Percentiles rank a stretch among this genome's conserved stretches.
These are phyloP conservation scores for Irpex rosettiformis DNA, from an alignment of 1,284 basidiomycete species.

Conservation along the genomic window DNA sequence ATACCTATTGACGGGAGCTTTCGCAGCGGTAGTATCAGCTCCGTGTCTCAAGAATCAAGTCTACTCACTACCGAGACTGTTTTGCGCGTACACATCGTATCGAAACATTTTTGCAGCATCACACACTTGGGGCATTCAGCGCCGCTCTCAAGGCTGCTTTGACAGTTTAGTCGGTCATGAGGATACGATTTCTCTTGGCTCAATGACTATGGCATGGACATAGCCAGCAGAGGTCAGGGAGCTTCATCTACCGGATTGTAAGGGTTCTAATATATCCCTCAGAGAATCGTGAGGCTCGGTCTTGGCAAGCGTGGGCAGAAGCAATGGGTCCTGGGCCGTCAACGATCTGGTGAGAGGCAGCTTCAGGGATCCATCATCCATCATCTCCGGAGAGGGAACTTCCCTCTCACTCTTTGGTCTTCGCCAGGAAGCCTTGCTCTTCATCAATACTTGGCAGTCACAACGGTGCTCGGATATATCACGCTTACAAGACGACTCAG, in stretches of 20 bases:
- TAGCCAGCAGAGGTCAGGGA: neutral
- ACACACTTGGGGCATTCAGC: too few species aligned
- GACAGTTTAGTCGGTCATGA: too few species aligned
- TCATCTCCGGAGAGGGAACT: neutral
- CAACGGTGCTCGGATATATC: neutral
- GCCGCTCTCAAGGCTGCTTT: too few species aligned
- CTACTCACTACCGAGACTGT: neutral
- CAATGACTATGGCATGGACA: too few species aligned
- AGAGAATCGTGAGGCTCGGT: neutral
- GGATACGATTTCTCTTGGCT: too few species aligned
- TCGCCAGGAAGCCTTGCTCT: neutral
- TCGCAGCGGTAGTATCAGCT: neutral
- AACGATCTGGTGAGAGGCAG: neutral
- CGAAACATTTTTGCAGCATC: too few species aligned
- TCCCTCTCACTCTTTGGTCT: neutral
- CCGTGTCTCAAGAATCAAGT: neutral
- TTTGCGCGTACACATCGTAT: neutral
- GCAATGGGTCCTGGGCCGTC: neutral
- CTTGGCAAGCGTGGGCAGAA: neutral
- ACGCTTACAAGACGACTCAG: neutral
- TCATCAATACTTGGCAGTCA: conserved; percentile 1
- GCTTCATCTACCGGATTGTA: neutral
- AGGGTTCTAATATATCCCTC: neutral
- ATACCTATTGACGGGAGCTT: neutral
- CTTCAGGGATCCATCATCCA: neutral